These are phyloP conservation scores for Silene conica DNA, from an alignment of 148 eudicot species.

Conservation along the genomic window DNA sequence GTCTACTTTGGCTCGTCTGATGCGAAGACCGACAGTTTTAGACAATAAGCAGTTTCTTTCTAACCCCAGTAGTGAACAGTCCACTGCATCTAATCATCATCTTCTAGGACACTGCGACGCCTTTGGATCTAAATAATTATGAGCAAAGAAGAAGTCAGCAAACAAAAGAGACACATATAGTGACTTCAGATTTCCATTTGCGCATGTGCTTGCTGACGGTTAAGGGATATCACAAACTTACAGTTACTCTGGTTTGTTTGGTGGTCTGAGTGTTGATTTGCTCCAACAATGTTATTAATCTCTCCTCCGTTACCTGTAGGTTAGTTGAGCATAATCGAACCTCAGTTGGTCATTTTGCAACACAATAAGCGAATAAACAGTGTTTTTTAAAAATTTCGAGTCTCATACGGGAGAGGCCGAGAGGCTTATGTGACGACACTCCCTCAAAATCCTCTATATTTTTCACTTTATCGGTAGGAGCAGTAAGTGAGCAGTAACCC, in stretches of 20 bases:
- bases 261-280: conserved; percentile 91
- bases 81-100: conserved; percentile 56
- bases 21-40: not conserved
- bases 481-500: no score
- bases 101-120: conserved; percentile 96
- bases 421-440: no score
- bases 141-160: conserved; percentile 9
- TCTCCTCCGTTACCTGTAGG: conserved; percentile 84
- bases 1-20: not conserved
- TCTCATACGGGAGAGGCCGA: no score
- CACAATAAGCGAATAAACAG: not conserved
- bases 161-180: not conserved
- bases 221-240: conserved; percentile 31
- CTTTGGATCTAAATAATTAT: conserved; percentile 66
- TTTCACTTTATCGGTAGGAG: no score
- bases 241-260: conserved; percentile 94
- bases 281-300: conserved; percentile 82
- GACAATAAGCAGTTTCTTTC: not conserved
- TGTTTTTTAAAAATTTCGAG: not conserved
- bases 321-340: conserved; percentile 11
- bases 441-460: no score
- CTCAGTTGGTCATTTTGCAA: not conserved
- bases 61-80: not conserved
- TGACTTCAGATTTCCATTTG: not conserved
- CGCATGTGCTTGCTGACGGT: not conserved